A percentile compares a stretch with the other conserved stretches of the same genome.
These are phyloP conservation scores for Coemansia furcata DNA, from an alignment of 192 early-diverging fungal species.

Conservation along the genomic window DNA sequence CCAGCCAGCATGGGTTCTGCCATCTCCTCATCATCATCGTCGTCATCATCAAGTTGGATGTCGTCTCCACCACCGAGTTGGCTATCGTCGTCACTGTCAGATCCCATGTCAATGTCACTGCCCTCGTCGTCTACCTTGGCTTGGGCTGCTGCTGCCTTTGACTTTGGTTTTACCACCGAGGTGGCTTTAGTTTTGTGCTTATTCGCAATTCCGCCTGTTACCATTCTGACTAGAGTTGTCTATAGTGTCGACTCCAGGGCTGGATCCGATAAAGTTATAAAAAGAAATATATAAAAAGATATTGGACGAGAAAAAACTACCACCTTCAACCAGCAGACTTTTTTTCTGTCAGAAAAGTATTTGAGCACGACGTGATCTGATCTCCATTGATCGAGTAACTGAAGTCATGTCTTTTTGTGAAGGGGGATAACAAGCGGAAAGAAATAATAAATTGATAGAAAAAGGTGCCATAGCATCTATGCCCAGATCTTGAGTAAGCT, in stretches of 20 bases:
- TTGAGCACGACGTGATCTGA: background rate
- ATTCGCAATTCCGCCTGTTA: background rate
- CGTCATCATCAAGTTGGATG: constrained; percentile 1
- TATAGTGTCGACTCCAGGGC: background rate
- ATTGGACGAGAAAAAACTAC: background rate
- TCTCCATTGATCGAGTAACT: background rate
- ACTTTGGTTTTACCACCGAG: background rate
- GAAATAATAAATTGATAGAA: background rate
- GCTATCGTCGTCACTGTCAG: background rate
- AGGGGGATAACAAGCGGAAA: background rate
- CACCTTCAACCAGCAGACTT: background rate
- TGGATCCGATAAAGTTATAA: background rate
- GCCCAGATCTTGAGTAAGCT: constrained; percentile 88
- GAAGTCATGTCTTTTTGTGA: too few relatives aligned
- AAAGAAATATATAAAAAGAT: background rate
- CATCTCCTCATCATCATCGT: constrained; percentile 17
- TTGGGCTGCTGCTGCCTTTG: background rate
- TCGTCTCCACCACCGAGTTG: background rate
- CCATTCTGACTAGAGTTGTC: constrained; percentile 4
- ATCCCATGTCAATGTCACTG: constrained; percentile 41
- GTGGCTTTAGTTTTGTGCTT: constrained; percentile 4
- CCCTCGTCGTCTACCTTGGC: constrained; percentile 41
- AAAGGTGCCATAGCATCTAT: constrained; percentile 7
- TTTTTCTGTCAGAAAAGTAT: background rate
- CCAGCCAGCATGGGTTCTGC: constrained; percentile 8